These are phyloP conservation scores for Xylaria grammica DNA, from an alignment of 495 filamentous ascomycete genomes.

Conservation along the genomic window DNA sequence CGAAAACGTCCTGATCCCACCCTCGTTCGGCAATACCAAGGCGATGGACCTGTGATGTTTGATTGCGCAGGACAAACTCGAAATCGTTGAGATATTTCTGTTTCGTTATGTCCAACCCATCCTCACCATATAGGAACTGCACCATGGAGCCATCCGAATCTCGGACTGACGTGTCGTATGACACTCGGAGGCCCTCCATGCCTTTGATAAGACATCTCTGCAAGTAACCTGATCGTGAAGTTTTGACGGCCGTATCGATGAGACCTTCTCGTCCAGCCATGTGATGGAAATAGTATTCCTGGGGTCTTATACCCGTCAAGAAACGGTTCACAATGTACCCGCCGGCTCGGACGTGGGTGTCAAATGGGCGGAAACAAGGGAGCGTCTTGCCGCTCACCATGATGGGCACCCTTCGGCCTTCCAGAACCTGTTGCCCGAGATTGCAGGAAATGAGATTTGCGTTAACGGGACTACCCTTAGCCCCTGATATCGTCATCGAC, in stretches of 20 bases:
- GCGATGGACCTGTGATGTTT: slow-evolving; percentile 52
- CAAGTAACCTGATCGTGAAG: slow-evolving; percentile 92
- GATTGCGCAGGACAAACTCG: slow-evolving; percentile 85
- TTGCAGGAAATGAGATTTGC: slow-evolving; percentile 98
- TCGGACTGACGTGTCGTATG: slow-evolving; percentile 92
- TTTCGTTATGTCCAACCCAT: slow-evolving; percentile 92
- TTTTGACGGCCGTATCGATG: slow-evolving; percentile 99
- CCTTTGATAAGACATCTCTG: slow-evolving; percentile 99
- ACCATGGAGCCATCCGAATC: slow-evolving; percentile 92
- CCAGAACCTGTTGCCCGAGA: slow-evolving; percentile 93
- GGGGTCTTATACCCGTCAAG: slow-evolving; percentile 95
- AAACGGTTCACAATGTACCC: slow-evolving; percentile 96
- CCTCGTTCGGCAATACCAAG: slow-evolving; percentile 43
- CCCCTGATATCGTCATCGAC: slow-evolving; percentile 95
- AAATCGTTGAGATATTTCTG: slow-evolving; percentile 91
- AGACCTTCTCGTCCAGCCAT: slow-evolving; percentile 99
- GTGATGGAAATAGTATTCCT: slow-evolving; percentile 99
- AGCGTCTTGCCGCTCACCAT: slow-evolving; percentile 98
- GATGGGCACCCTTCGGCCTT: slow-evolving; percentile 90
- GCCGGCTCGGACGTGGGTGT: slow-evolving; percentile 86
- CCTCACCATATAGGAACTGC: slow-evolving; percentile 97
- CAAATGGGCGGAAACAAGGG: slow-evolving; percentile 91
- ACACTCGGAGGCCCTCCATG: slow-evolving; percentile 91
- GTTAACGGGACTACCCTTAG: slow-evolving; percentile 92
- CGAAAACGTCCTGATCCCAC: slow-evolving; percentile 53